Conservation (phyloP, 345 rosid genomes). For the Rhizophora apiculata region DNA sequence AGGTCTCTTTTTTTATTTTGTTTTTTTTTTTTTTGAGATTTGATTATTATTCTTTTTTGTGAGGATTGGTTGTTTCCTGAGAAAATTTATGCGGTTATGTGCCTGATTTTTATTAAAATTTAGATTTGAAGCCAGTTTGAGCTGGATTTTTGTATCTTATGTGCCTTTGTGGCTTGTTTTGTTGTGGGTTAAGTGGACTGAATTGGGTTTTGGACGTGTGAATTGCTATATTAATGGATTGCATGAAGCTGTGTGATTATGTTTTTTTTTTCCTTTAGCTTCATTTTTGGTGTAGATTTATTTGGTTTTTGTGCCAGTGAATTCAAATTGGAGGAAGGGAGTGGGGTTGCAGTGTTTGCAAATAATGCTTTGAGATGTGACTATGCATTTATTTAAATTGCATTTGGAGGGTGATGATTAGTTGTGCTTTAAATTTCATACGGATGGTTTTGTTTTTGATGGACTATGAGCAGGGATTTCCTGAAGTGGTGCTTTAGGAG, state of each 20-base stretch:
- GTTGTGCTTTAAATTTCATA: neutral
- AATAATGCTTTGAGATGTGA: conserved; percentile 6
- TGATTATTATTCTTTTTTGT: neutral
- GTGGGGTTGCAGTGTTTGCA: too few species aligned
- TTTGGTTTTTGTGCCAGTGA: neutral
- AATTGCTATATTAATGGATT: neutral
- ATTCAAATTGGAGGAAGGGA: too few species aligned
- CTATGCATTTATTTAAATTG: neutral
- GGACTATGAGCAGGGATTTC: neutral
- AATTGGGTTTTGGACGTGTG: neutral
- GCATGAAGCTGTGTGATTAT: neutral
- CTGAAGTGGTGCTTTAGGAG: neutral
- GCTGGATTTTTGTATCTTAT: neutral
- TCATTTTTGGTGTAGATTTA: neutral
- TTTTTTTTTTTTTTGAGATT: neutral
- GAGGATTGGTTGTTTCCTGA: neutral
- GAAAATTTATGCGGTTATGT: neutral
- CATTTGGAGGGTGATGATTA: neutral
- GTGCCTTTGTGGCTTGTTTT: neutral
- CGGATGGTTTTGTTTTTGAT: conserved; percentile 9
- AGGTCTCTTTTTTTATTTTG: conserved; percentile 34
- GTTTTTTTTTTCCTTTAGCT: neutral
- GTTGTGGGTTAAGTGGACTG: neutral
- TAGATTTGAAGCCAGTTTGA: neutral
- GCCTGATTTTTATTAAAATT: neutral